Conservation (phyloP, 2,329 filamentous ascomycete species). For the Aspergillus alliaceus region DNA sequence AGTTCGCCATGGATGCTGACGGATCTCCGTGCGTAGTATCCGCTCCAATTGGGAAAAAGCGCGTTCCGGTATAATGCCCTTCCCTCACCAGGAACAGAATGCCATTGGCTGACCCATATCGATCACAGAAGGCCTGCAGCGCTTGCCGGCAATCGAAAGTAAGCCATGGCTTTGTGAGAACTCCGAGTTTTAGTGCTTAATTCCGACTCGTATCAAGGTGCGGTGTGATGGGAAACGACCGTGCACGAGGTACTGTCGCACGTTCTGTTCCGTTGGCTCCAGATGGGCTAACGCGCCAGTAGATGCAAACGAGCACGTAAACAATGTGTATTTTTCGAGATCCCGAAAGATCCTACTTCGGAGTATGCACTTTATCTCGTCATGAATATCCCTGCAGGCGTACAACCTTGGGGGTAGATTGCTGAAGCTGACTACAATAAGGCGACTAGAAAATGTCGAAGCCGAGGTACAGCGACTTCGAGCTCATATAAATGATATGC, state of each 20-base stretch:
- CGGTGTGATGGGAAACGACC: conserved; percentile 39
- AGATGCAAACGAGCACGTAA: conserved; percentile 37
- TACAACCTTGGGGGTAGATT: neutral
- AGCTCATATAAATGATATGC: conserved; percentile 29
- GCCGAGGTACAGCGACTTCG: conserved; percentile 30
- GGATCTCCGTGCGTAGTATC: conserved; percentile 19
- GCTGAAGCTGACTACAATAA: conserved; percentile 9
- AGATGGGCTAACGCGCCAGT: neutral
- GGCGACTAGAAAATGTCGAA: conserved; percentile 35
- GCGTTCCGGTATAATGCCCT: conserved; percentile 31
- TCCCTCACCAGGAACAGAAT: neutral
- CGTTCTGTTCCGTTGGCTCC: neutral
- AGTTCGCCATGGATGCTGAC: conserved; percentile 23
- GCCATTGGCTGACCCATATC: neutral
- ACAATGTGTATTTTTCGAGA: conserved; percentile 38
- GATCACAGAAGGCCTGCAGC: conserved; percentile 36
- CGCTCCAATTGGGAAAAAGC: conserved; percentile 32
- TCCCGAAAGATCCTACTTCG: conserved; percentile 30
- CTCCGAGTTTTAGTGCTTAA: too few species aligned
- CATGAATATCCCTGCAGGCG: neutral
- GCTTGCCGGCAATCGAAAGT: conserved; percentile 41
- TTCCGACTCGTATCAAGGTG: too few species aligned
- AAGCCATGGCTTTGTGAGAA: neutral
- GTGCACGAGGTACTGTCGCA: conserved; percentile 30
- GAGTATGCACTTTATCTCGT: conserved; percentile 22